Evolutionary conservation across 768 basidiomycete species (phyloP).

Genomic region (Kwoniella dejecticola): DNA sequence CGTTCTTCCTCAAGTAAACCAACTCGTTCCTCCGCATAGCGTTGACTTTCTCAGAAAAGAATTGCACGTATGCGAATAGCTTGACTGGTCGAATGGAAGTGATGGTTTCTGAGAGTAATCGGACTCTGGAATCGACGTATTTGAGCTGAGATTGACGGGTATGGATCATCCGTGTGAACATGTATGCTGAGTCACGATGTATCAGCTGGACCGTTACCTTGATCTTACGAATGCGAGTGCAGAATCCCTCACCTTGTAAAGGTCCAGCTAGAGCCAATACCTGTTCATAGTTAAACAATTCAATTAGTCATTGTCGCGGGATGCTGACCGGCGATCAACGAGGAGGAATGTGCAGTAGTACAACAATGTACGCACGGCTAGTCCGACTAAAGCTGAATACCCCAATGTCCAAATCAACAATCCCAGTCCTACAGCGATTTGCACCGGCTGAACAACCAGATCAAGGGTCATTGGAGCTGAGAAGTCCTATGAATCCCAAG

Average conservation of each 20-base stretch:
- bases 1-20: constrained; percentile 29
- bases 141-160: constrained; percentile 56
- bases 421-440: constrained; percentile 65
- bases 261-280: constrained; percentile 64
- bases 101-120: constrained; percentile 68
- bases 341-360: not conserved
- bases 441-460: constrained; percentile 52
- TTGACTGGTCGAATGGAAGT: constrained; percentile 70
- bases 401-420: constrained; percentile 70
- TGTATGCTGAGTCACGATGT: constrained; percentile 10
- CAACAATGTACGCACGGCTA: constrained; percentile 22
- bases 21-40: constrained; percentile 38
- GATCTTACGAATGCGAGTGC: not conserved
- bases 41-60: constrained; percentile 41
- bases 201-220: no score
- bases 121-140: constrained; percentile 68
- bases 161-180: constrained; percentile 26
- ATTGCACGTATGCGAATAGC: constrained; percentile 64
- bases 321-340: no score
- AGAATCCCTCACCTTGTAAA: constrained; percentile 57
- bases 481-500: no score
- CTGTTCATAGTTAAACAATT: no score
- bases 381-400: constrained; percentile 67
- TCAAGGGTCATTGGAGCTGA: constrained; percentile 26
- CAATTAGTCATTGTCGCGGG: no score